phyloP scores from a whole-genome alignment of 2,329 filamentous ascomycete species.

The Pestalotiopsis fici region DNA sequence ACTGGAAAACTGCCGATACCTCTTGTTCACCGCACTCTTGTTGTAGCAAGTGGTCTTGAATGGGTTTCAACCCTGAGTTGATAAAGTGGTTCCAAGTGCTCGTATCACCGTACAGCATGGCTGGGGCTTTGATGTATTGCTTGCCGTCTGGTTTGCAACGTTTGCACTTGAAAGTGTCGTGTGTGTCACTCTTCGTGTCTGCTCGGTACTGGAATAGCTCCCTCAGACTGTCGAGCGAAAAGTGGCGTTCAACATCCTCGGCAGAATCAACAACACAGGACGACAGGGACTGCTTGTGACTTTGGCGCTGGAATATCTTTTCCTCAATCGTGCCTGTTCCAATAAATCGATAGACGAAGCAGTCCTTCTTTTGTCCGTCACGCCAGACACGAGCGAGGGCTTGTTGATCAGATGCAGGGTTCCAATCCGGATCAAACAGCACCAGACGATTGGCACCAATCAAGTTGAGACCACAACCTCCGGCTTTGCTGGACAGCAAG shows the following conservation, averaged over 20 bases:
- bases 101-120: slow-evolving; percentile 96
- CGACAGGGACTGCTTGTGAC: slow-evolving; percentile 95
- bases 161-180: slow-evolving; percentile 99
- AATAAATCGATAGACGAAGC: slow-evolving; percentile 99
- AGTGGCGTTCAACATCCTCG: slow-evolving; percentile 96
- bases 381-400: slow-evolving; percentile 97
- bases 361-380: slow-evolving; percentile 98
- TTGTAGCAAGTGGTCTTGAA: slow-evolving; percentile 87
- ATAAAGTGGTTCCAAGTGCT: slow-evolving; percentile 99
- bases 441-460: slow-evolving; percentile 81
- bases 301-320: slow-evolving; percentile 98
- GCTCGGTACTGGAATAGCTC: slow-evolving; percentile 93
- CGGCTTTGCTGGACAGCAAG: slow-evolving; percentile 93
- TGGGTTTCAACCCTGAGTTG: slow-evolving; percentile 75
- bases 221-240: slow-evolving; percentile 84
- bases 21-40: slow-evolving; percentile 79
- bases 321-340: slow-evolving; percentile 97
- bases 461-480: slow-evolving; percentile 86
- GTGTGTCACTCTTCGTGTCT: slow-evolving; percentile 86
- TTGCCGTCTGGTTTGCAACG: slow-evolving; percentile 85
- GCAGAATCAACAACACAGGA: slow-evolving; percentile 95
- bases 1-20: slow-evolving; percentile 96
- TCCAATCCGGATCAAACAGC: slow-evolving; percentile 97
- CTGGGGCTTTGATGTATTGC: slow-evolving; percentile 86
- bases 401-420: slow-evolving; percentile 95